Evolutionary conservation across 306 rosid genomes (phyloP), one percentile per base, ranked within the genome.

Genomic region (Luffa acutangula): DNA sequence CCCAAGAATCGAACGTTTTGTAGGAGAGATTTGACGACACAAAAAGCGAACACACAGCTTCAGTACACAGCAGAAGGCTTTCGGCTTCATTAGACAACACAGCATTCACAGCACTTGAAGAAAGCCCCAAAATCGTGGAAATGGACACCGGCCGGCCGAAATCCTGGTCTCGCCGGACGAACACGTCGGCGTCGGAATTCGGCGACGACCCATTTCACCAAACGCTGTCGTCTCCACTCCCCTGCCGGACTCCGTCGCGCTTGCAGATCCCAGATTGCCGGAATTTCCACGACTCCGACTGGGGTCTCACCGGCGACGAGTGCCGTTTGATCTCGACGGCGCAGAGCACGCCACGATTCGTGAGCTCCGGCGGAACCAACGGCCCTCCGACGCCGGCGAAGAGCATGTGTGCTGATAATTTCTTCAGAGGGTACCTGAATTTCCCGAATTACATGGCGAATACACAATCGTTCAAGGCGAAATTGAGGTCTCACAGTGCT

Each of bases 401-500:
- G 85, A 87, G 95, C 56, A 85, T 85, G 0, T 87, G 90, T 43
- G 78, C 78, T 0, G 95, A 85, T 0, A 86, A 80, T 64, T 84
- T 82, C 9, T 82, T 85, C 79, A 62, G 84, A 60, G 90, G 87
- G 46, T 85, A 83, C 63, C 84, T 82, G 6, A 85, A 88, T 51
- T 84, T 62, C 36, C 96, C 94, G 2, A 92, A 86, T 39, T 94
- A 92, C 81, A 92, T 94, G 98, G 87, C 91, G 2, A 87, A 83
- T 45, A 94, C 98, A 4, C 83, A 88, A 78, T 92, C 96, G 33
- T 94, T 89, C 33, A 85, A 87, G 90, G 98, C 98, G 45, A 94
- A 94, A 80, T 85, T 90, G 88, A 88, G 98, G 83, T 92, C 98
- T 3, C 87, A 94, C 9, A 90, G 96, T 69, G 98, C 97, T 51